Conservation (phyloP, 108 stramenopile genomes). For the Discostella stelligeroides region DNA sequence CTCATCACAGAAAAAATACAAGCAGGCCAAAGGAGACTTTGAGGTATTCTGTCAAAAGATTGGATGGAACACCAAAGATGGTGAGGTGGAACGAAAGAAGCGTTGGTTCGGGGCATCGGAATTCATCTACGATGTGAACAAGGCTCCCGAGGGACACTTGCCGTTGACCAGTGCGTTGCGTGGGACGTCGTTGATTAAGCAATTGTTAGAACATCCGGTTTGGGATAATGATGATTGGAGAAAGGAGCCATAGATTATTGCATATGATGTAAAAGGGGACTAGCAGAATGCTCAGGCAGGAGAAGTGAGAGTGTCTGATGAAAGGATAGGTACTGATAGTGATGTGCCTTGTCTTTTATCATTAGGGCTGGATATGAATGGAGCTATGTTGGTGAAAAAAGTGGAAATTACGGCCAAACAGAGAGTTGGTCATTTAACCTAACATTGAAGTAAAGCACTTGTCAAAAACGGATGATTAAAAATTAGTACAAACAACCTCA, state of each 20-base stretch:
- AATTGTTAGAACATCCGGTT: slow-evolving; percentile 89
- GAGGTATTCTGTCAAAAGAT: slow-evolving; percentile 93
- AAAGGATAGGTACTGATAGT: too few species aligned
- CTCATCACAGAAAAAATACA: slow-evolving; percentile 75
- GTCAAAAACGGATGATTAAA: too few species aligned
- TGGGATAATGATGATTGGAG: slow-evolving; percentile 96
- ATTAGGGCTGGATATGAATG: too few species aligned
- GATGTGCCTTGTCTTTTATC: too few species aligned
- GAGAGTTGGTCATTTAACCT: too few species aligned
- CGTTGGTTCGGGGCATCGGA: slow-evolving; percentile 97
- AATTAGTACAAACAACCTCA: too few species aligned
- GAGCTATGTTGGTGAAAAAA: too few species aligned
- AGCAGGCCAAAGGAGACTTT: slow-evolving; percentile 88
- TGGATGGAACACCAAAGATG: slow-evolving; percentile 95
- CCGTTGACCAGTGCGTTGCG: slow-evolving; percentile 95
- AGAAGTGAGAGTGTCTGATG: too few species aligned
- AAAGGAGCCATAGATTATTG: slow-evolving; percentile 84
- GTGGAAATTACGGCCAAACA: too few species aligned
- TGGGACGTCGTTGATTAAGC: slow-evolving; percentile 92
- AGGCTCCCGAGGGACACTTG: slow-evolving; percentile 94
- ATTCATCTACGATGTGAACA: slow-evolving; percentile 95
- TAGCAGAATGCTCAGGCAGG: too few species aligned
- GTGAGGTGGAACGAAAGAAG: slow-evolving; percentile 94
- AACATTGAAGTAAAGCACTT: too few species aligned
- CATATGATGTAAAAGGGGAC: too few species aligned